Conservation (phyloP, 495 filamentous ascomycete genomes). For the Tuber borchii region DNA sequence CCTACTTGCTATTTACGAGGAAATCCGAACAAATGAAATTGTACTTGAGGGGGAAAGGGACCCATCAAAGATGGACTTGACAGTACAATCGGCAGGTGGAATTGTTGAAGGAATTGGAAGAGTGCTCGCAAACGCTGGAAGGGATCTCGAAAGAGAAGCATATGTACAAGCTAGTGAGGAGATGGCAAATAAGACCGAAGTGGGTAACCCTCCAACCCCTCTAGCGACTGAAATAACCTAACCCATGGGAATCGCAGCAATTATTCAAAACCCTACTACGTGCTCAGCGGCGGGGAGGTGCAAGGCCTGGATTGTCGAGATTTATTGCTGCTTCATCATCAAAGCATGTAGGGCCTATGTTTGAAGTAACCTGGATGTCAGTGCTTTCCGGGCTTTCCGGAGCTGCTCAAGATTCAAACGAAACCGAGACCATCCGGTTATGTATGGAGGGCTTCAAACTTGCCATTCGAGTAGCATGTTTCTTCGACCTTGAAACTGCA, state of each 20-base stretch:
- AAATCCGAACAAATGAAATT: slow-evolving; percentile 87
- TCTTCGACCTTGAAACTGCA: slow-evolving; percentile 85
- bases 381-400: slow-evolving; percentile 90
- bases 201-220: slow-evolving; percentile 3
- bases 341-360: slow-evolving; percentile 96
- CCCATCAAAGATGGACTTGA: slow-evolving; percentile 66
- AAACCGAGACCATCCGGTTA: slow-evolving; percentile 78
- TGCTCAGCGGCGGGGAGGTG: slow-evolving; percentile 70
- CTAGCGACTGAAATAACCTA: background rate
- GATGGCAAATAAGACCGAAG: slow-evolving; percentile 76
- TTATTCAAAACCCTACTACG: slow-evolving; percentile 84
- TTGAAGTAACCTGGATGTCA: slow-evolving; percentile 98
- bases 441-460: slow-evolving; percentile 95
- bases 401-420: slow-evolving; percentile 82
- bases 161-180: slow-evolving; percentile 92
- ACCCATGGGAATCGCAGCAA: slow-evolving; percentile 51
- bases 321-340: slow-evolving; percentile 90
- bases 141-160: slow-evolving; percentile 86
- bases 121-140: slow-evolving; percentile 78
- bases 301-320: slow-evolving; percentile 60
- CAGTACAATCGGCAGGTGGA: slow-evolving; percentile 55
- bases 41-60: slow-evolving; percentile 88
- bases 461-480: slow-evolving; percentile 82
- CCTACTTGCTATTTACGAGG: slow-evolving; percentile 78
- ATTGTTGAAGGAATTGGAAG: slow-evolving; percentile 82